A percentile compares a stretch with the other conserved stretches of the same genome.
phyloP scores from a whole-genome alignment of 352 stramenopile species.

The Bremia lactucae region DNA sequence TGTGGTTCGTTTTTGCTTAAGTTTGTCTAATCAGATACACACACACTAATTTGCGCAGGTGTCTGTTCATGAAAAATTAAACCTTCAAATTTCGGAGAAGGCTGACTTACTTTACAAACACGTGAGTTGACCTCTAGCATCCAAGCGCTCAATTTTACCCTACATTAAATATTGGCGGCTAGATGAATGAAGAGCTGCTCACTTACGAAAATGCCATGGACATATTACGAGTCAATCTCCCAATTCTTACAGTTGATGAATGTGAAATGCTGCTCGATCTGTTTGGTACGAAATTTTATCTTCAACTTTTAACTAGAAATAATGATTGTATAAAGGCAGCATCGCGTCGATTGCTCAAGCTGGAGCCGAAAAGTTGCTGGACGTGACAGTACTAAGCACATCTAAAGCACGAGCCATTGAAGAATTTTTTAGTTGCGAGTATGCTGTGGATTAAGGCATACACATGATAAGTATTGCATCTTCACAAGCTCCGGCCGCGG shows the following conservation, averaged over 20 bases:
- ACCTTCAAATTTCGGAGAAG: conserved; percentile 31
- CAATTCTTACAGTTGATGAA: conserved; percentile 46
- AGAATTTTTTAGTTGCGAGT: conserved; percentile 64
- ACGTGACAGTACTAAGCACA: conserved; percentile 51
- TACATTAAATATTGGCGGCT: conserved; percentile 2
- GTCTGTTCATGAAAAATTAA: conserved; percentile 45
- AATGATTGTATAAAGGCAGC: no score
- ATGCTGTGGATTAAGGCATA: conserved; percentile 32
- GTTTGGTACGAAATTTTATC: conserved; percentile 30
- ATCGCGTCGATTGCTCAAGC: conserved; percentile 39
- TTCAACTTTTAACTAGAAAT: no score
- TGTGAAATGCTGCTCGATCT: conserved; percentile 74
- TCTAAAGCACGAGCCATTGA: conserved; percentile 47
- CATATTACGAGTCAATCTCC: conserved; percentile 39
- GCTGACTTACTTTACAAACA: conserved; percentile 30
- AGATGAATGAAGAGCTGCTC: conserved; percentile 39
- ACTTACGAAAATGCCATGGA: conserved; percentile 34
- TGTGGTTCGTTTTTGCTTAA: no score
- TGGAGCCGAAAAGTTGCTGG: conserved; percentile 39
- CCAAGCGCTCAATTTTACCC: background rate
- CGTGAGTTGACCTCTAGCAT: conserved; percentile 11
- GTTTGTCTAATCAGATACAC: no score
- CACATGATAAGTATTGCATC: conserved; percentile 7
- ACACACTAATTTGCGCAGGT: no score
- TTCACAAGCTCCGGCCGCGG: conserved; percentile 4